Base-by-base conservation (phyloP, 306 rosid species). In the Vigna trinervia region DNA sequence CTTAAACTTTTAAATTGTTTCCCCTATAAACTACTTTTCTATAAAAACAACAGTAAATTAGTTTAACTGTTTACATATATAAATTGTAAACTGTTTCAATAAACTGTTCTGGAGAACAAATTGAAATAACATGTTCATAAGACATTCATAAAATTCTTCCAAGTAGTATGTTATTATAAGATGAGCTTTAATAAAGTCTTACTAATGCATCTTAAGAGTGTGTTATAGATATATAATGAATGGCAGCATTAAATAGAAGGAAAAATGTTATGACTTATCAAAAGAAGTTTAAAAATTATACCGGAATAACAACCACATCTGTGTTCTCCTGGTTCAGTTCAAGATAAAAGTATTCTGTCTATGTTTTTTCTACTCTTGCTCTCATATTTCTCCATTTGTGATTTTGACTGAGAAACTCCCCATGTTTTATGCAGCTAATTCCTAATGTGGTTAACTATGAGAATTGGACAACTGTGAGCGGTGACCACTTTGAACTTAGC, bases 391-490 rank as follows among this genome's bases (percentile, higher is more conserved):
- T 43, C 30, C 43, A 53, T 9, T 22, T 32, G 51, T 52, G 58
- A 23, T 8, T 72, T 13, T 58, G 64, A 71, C 65, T 61, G 14
- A 67, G 60, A 43, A 61, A 54, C 73, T 71, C 23, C 20, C 32
- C 38, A 32, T 74, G 79, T 38, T 78, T 66, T 73, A 46, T 78
- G 66, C 91, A 90, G 97, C 79, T 94, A 80, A 81, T 91, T 67
- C 97, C 97, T 1, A 92, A 87, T 57, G 84, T 83, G 81, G 90
- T 90, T 19, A 20, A 5, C 22, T 92, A 89, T 62, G 96, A 94
- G 91, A 94, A 92, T 71, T 94, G 96, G 96, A 90, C 97, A 38
- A 86, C 92, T 3, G 89, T 92, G 79, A 78, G 0, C 0, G 89
- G 91, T 12, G 91, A 92, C 75, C 93, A 85, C 69, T 65, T 92